Evolutionary conservation across 139 green algal species (phyloP).

Genomic region (Picochlorum sp.): DNA sequence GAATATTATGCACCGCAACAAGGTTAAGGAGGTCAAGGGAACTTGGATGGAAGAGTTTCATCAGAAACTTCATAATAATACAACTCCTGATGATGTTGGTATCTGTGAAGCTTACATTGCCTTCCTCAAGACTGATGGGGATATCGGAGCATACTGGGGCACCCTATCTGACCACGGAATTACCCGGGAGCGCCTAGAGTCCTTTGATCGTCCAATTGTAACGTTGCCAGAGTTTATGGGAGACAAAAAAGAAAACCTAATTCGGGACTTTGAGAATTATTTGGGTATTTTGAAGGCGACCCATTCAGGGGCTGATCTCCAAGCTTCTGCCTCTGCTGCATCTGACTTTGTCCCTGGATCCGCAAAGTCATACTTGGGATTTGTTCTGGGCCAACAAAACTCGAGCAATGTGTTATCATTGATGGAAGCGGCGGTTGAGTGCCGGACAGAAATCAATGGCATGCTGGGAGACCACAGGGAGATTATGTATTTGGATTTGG

Average conservation of each 20-base stretch:
- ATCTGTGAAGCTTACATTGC: constrained; percentile 97
- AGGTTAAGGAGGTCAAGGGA: constrained; percentile 64
- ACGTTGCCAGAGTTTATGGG: constrained; percentile 72
- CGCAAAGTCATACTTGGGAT: constrained; percentile 72
- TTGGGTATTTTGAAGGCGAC: constrained; percentile 84
- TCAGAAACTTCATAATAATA: constrained; percentile 91
- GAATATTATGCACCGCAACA: constrained; percentile 96
- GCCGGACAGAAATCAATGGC: constrained; percentile 67
- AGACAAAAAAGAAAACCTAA: constrained; percentile 77
- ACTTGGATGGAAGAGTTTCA: constrained; percentile 98
- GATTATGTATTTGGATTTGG: constrained; percentile 94
- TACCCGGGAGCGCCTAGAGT: constrained; percentile 74
- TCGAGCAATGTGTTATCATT: constrained; percentile 62
- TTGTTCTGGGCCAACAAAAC: constrained; percentile 61
- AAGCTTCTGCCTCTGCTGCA: constrained; percentile 38
- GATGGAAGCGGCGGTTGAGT: constrained; percentile 85
- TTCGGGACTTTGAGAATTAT: constrained; percentile 90
- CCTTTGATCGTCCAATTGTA: constrained; percentile 85
- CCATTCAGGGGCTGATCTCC: constrained; percentile 75
- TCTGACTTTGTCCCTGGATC: constrained; percentile 38
- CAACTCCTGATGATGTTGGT: constrained; percentile 94
- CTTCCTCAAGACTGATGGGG: constrained; percentile 75
- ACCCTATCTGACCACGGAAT: constrained; percentile 81
- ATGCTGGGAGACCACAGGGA: constrained; percentile 60
- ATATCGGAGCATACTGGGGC: constrained; percentile 77